Evolutionary conservation across 805 yeast species (phyloP).

Genomic region (Metschnikowia baotianmanensis): DNA sequence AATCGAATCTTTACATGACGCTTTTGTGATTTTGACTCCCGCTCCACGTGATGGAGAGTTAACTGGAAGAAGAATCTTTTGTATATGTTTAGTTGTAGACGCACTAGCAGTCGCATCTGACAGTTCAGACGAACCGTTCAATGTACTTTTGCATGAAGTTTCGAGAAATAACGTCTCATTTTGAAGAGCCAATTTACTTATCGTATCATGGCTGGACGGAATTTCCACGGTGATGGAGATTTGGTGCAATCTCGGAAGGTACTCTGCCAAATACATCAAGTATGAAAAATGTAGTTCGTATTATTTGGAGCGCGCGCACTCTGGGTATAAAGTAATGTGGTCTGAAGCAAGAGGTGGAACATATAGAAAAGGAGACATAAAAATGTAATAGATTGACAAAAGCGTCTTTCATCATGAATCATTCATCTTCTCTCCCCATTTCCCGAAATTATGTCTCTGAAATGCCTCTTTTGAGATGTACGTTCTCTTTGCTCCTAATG

Average conservation of each 20-base stretch:
- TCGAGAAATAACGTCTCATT: slow-evolving; percentile 3
- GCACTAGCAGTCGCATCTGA: not conserved
- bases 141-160: slow-evolving; percentile 1
- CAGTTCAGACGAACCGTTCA: too few species aligned
- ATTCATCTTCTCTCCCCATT: too few species aligned
- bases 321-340: not conserved
- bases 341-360: not conserved
- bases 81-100: not conserved
- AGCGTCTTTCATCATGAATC: too few species aligned
- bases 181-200: slow-evolving; percentile 6
- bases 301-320: not conserved
- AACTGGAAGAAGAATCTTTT: slow-evolving; percentile 7
- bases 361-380: too few species aligned
- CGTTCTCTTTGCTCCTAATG: too few species aligned
- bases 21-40: slow-evolving; percentile 8
- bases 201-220: slow-evolving; percentile 1
- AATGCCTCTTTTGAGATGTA: too few species aligned
- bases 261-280: slow-evolving; percentile 16
- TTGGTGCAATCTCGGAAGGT: slow-evolving; percentile 18
- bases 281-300: not conserved
- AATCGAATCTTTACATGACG: not conserved
- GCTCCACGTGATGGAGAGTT: not conserved
- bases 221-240: slow-evolving; percentile 13
- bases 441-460: too few species aligned
- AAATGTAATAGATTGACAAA: too few species aligned